Evolutionary conservation across 2,329 filamentous ascomycete species (phyloP), one percentile per base, ranked within the genome.

Genomic region (Paecilomyces niveus): DNA sequence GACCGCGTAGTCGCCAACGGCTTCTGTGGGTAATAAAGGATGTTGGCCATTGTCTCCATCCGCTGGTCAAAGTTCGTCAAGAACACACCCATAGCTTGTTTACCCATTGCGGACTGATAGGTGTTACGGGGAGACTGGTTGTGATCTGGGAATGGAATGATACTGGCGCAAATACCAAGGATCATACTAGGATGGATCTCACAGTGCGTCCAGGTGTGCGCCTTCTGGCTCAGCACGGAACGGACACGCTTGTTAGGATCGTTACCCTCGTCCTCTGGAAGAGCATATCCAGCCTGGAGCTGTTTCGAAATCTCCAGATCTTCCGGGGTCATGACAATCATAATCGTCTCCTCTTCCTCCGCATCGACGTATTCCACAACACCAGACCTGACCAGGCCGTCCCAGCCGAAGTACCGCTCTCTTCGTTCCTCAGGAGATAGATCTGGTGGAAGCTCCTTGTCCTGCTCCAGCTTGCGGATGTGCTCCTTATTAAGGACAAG

Each of bases 111-210:
- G 68, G 93, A 97, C 78, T 97, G 93, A 76, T 97, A 99, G 3
- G 93, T 97, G 73, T 99, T 99, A 89, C 94, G 89, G 65, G 94
- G 94, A 62, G 93, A 97, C 84, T 95, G 70, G 54, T 99, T 99
- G 80, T 99, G 94, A 78, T 99, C 94, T 1, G 95, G 94, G 85
- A 99, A 99, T 0, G 94, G 94, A 80, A 99, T 99, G 75, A 99
- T 99, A 78, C 92, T 97, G 68, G 94, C 94, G 72, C 95, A 99
- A 63, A 99, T 96, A 72, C 94, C 94, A 57, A 99, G 80, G 74
- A 99, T 94, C 94, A 99, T 99, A 76, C 92, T 96, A 21, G 94
- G 95, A 69, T 99, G 95, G 73, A 99, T 97, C 78, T 99, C 94
- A 76, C 95, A 99, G 74, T 99, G 95, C 0, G 94, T 99, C 82